These are phyloP conservation scores for Starmerella potacharoeniae DNA, from an alignment of 805 yeast genomes.

Conservation along the genomic window DNA sequence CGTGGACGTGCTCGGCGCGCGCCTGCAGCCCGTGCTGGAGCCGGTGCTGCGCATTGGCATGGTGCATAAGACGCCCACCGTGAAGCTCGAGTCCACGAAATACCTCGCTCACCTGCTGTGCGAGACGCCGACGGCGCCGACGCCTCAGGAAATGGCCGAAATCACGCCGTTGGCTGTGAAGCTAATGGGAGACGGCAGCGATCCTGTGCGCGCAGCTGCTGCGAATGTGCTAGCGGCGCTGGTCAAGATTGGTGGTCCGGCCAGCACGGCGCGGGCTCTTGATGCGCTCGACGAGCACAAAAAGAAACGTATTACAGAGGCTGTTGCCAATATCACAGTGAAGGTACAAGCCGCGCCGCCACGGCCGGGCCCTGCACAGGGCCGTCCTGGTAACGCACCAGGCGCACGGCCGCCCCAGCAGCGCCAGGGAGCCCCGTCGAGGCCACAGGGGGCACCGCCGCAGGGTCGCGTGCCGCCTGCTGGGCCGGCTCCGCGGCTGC, in stretches of 20 bases:
- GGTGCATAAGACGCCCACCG: slow-evolving; percentile 73
- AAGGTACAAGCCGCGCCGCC: slow-evolving; percentile 28
- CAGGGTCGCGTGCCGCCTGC: slow-evolving; percentile 10
- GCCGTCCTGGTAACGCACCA: background rate
- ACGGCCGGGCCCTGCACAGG: background rate
- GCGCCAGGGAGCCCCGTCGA: background rate
- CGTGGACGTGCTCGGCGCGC: slow-evolving; percentile 31
- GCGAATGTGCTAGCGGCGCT: slow-evolving; percentile 69
- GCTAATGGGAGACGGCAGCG: slow-evolving; percentile 70
- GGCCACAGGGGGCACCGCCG: background rate
- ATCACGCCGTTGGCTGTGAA: slow-evolving; percentile 48
- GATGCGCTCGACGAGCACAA: slow-evolving; percentile 71
- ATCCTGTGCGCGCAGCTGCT: slow-evolving; percentile 67
- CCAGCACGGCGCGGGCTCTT: slow-evolving; percentile 47
- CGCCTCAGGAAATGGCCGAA: slow-evolving; percentile 40
- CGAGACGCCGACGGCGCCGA: slow-evolving; percentile 40
- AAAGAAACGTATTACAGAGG: slow-evolving; percentile 53
- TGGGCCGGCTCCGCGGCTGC: slow-evolving; percentile 1
- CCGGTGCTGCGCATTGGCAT: slow-evolving; percentile 39
- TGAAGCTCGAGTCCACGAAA: slow-evolving; percentile 57
- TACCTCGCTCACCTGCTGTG: slow-evolving; percentile 55
- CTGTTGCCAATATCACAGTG: slow-evolving; percentile 45
- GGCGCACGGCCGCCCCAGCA: background rate
- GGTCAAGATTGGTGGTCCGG: slow-evolving; percentile 71
- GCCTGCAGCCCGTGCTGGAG: slow-evolving; percentile 9